Conservation (phyloP, 345 rosid genomes). For the Heritiera fomes region DNA sequence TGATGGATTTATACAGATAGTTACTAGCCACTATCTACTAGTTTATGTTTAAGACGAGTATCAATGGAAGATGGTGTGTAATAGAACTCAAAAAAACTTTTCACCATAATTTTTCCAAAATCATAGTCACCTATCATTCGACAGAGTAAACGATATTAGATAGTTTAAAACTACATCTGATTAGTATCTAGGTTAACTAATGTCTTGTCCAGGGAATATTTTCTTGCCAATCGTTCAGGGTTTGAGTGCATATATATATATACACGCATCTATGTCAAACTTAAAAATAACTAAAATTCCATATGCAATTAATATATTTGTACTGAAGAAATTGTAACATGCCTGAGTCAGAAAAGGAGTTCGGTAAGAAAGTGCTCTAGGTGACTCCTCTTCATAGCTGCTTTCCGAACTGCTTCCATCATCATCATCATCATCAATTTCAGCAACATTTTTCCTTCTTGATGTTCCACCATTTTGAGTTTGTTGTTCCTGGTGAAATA, state of each 20-base stretch:
- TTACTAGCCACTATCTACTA: no score
- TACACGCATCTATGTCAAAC: neutral
- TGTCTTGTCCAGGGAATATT: no score
- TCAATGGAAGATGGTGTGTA: no score
- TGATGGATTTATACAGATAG: no score
- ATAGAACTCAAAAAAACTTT: no score
- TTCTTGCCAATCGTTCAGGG: neutral
- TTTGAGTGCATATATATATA: no score
- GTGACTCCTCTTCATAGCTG: constrained; percentile 71
- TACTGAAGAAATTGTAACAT: constrained; percentile 17
- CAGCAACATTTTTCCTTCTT: constrained; percentile 43
- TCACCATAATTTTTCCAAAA: neutral
- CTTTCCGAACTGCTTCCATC: constrained; percentile 66
- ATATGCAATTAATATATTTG: neutral
- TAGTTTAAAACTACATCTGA: no score
- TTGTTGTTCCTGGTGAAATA: constrained; percentile 54
- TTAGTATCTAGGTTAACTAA: no score
- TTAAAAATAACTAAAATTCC: neutral
- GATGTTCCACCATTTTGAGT: constrained; percentile 51
- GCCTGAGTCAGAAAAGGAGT: constrained; percentile 91
- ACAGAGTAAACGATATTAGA: no score
- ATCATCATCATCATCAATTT: constrained; percentile 48
- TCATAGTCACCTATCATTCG: no score
- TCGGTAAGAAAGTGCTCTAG: constrained; percentile 65
- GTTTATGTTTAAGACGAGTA: no score